These are phyloP conservation scores for Blastobotrys parvus DNA, from an alignment of 805 yeast species.

Conservation along the genomic window DNA sequence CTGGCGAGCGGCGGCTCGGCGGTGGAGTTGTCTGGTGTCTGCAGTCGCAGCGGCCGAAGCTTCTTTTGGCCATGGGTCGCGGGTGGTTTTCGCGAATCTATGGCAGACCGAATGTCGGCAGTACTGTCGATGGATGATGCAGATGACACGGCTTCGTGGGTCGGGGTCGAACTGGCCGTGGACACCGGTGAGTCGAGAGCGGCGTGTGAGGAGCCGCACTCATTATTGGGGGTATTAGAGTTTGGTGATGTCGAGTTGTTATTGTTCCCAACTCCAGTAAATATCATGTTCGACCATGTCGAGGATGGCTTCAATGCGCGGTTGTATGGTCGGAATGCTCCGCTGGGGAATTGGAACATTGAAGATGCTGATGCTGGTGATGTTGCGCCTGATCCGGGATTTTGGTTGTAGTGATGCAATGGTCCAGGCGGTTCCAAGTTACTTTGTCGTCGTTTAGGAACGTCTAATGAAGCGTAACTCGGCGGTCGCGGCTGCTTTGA, in stretches of 20 bases:
- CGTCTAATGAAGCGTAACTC: no score
- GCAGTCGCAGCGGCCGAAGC: slow-evolving; percentile 13
- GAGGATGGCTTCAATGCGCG: slow-evolving; percentile 4
- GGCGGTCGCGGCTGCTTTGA: background rate
- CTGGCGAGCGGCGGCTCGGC: background rate
- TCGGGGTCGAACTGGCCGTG: background rate
- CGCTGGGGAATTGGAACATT: background rate
- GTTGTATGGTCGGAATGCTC: background rate
- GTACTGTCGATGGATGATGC: background rate
- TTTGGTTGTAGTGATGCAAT: no score
- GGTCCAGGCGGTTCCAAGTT: background rate
- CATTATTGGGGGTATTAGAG: no score
- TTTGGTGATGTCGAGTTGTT: slow-evolving; percentile 1
- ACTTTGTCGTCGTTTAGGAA: slow-evolving; percentile 5
- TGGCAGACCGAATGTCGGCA: background rate
- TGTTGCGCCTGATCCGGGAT: background rate
- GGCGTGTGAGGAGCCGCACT: no score
- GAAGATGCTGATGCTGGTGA: background rate
- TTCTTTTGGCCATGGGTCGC: slow-evolving; percentile 13
- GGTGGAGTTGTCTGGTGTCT: background rate
- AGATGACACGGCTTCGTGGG: background rate
- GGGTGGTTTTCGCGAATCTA: background rate
- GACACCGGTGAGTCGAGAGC: background rate
- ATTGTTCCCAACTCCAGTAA: background rate
- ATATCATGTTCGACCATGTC: slow-evolving; percentile 7